phyloP scores from a whole-genome alignment of 2,329 filamentous ascomycete species.

The Cryphonectria naterciae region DNA sequence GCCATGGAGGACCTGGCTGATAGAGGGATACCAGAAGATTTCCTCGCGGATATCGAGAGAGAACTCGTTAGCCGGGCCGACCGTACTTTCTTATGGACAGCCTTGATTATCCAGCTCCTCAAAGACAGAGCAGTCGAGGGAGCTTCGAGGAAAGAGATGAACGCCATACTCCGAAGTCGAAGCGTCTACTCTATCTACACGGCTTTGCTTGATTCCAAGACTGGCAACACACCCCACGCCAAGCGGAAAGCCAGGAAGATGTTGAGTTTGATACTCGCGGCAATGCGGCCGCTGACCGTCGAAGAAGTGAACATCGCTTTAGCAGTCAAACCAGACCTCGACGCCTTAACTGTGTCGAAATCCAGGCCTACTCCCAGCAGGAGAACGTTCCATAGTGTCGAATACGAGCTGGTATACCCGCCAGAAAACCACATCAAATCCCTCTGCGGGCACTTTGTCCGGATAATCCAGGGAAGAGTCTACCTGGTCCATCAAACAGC shows the following conservation, averaged over 20 bases:
- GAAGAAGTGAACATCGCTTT: background rate
- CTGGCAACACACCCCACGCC: background rate
- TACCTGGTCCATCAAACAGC: conserved; percentile 34
- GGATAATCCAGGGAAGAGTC: conserved; percentile 30
- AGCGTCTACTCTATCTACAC: background rate
- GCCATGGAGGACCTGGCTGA: background rate
- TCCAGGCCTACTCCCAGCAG: background rate
- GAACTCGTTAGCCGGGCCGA: background rate
- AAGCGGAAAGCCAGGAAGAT: background rate
- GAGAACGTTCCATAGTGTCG: conserved; percentile 1
- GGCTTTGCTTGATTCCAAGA: background rate
- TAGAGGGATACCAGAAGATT: background rate
- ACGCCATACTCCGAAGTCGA: background rate
- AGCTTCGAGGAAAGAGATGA: background rate
- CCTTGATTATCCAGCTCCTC: background rate
- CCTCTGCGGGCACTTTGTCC: conserved; percentile 30
- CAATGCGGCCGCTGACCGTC: background rate
- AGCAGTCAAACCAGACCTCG: background rate
- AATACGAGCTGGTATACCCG: conserved; percentile 28
- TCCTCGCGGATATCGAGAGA: background rate
- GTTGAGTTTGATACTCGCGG: background rate
- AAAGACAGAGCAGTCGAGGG: background rate
- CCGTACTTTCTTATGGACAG: background rate
- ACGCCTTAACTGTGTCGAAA: background rate
- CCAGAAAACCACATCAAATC: conserved; percentile 30